These are phyloP conservation scores for Sphenostylis stenocarpa DNA, from an alignment of 306 rosid species.

Conservation along the genomic window DNA sequence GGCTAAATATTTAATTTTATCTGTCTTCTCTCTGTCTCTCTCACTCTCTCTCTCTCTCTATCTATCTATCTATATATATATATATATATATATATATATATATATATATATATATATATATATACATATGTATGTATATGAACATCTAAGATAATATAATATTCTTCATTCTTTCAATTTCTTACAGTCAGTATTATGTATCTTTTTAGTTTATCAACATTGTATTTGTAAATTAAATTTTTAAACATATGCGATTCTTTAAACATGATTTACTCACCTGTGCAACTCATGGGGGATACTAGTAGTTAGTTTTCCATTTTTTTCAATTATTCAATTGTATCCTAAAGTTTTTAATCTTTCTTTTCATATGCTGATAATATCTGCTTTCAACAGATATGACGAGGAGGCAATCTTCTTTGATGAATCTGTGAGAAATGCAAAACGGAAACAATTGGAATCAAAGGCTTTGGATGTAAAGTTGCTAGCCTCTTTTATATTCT, in stretches of 20 bases:
- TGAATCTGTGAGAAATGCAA: constrained; percentile 73
- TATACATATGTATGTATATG: not conserved
- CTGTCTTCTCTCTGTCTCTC: too few species aligned
- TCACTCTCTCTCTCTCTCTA: too few species aligned
- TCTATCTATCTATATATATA: too few species aligned
- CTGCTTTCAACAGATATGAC: constrained; percentile 64
- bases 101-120: not conserved
- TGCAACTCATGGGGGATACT: not conserved
- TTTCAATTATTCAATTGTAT: constrained; percentile 16
- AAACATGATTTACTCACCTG: not conserved
- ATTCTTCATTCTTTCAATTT: not conserved
- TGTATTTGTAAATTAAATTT: not conserved
- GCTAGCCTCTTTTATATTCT: not conserved
- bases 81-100: not conserved
- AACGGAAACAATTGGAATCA: constrained; percentile 62
- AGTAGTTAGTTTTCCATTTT: constrained; percentile 1
- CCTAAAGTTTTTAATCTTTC: not conserved
- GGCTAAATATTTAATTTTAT: not conserved
- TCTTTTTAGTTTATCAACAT: not conserved
- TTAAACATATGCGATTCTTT: not conserved
- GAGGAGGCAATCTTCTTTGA: constrained; percentile 73
- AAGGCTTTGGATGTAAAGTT: constrained; percentile 69
- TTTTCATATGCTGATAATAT: constrained; percentile 5
- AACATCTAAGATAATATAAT: not conserved
- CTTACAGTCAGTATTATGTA: not conserved